A percentile compares a stretch with the other conserved stretches of the same genome.
These are phyloP conservation scores for Hypoxylon sp. DNA, from an alignment of 2,329 filamentous ascomycete species.

Conservation along the genomic window DNA sequence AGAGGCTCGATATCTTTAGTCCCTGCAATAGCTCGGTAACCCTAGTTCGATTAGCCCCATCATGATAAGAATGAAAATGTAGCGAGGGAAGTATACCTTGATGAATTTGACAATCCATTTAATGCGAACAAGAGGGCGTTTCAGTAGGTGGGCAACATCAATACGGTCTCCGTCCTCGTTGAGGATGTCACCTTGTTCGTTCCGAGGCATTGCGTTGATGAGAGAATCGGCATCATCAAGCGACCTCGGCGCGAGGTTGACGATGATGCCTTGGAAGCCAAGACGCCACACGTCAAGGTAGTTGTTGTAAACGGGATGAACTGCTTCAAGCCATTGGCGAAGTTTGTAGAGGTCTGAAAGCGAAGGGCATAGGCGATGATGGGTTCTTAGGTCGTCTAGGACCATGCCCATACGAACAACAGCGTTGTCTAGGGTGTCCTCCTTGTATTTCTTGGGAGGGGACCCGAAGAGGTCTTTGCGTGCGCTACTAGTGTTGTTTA, in stretches of 20 bases:
- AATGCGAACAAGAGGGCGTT: slow-evolving; percentile 86
- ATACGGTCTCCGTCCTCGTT: slow-evolving; percentile 88
- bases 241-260: slow-evolving; percentile 85
- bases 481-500: slow-evolving; percentile 77
- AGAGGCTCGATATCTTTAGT: slow-evolving; percentile 69
- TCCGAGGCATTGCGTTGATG: slow-evolving; percentile 71
- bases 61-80: slow-evolving; percentile 4
- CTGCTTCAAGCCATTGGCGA: slow-evolving; percentile 84
- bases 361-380: slow-evolving; percentile 87
- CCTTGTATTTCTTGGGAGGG: slow-evolving; percentile 65
- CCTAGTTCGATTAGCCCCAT: slow-evolving; percentile 61
- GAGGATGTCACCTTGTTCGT: slow-evolving; percentile 75
- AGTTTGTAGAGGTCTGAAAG: slow-evolving; percentile 79
- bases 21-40: slow-evolving; percentile 70
- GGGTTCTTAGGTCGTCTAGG: slow-evolving; percentile 83
- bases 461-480: slow-evolving; percentile 78
- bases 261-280: slow-evolving; percentile 93
- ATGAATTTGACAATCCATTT: slow-evolving; percentile 90
- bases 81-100: slow-evolving; percentile 67
- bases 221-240: slow-evolving; percentile 73
- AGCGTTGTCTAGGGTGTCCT: slow-evolving; percentile 79
- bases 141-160: slow-evolving; percentile 93
- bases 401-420: slow-evolving; percentile 95
- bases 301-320: slow-evolving; percentile 83
- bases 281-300: slow-evolving; percentile 92